Evolutionary conservation across 1,139 yeast species (phyloP).

Genomic region (Sugiyamaella grinbergsii): DNA sequence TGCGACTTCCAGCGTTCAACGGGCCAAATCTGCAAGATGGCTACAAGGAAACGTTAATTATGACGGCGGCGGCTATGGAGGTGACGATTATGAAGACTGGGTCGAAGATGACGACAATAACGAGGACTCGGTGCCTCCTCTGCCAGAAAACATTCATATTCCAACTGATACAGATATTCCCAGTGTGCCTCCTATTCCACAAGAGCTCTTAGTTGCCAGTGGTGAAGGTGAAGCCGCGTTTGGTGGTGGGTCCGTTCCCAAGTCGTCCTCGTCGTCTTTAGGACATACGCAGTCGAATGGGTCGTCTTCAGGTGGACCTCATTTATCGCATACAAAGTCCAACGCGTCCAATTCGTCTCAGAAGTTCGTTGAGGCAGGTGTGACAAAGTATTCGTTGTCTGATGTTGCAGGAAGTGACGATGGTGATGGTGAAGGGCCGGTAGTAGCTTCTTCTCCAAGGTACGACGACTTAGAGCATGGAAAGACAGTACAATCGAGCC

Average conservation of each 20-base stretch:
- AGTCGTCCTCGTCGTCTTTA: too few relatives aligned
- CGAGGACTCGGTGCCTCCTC: slow-evolving; percentile 31
- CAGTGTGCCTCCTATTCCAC: slow-evolving; percentile 26
- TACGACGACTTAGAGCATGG: not conserved
- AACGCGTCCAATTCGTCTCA: slow-evolving; percentile 24
- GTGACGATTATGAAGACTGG: slow-evolving; percentile 28
- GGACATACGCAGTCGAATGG: not conserved
- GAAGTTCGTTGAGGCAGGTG: slow-evolving; percentile 29
- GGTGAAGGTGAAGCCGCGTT: not conserved
- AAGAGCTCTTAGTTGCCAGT: not conserved
- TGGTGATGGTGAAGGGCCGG: slow-evolving; percentile 22
- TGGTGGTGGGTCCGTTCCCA: too few relatives aligned
- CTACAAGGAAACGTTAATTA: slow-evolving; percentile 39
- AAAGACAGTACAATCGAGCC: not conserved
- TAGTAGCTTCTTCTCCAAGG: not conserved
- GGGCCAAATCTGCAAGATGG: slow-evolving; percentile 44
- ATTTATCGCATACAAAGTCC: slow-evolving; percentile 23
- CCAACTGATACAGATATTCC: slow-evolving; percentile 28
- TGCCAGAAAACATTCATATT: not conserved
- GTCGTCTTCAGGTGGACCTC: not conserved
- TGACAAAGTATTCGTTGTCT: slow-evolving; percentile 27
- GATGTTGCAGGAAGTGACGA: slow-evolving; percentile 2
- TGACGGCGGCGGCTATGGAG: slow-evolving; percentile 44
- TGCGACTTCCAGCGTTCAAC: slow-evolving; percentile 10
- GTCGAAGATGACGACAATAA: slow-evolving; percentile 34